Conservation (phyloP, 148 eudicot genomes). For the Silene latifolia region DNA sequence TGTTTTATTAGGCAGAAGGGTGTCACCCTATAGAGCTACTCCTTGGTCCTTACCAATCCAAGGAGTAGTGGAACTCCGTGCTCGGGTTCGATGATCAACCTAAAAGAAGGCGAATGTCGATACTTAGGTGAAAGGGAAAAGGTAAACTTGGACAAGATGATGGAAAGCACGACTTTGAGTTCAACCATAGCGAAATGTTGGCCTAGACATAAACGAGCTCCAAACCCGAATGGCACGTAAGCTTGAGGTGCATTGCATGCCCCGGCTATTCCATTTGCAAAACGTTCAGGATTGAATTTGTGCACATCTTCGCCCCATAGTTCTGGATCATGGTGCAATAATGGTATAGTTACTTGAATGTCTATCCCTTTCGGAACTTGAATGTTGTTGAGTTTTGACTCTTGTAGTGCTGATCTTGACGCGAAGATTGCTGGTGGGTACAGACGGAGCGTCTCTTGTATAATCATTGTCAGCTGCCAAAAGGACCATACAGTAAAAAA, state of each 20-base stretch:
- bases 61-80: constrained; percentile 37
- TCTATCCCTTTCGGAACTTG: constrained; percentile 39
- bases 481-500: neutral
- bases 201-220: constrained; percentile 19
- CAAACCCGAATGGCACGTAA: constrained; percentile 22
- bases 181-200: constrained; percentile 22
- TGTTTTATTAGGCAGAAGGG: no score
- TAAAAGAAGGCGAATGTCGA: constrained; percentile 40
- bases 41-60: constrained; percentile 1
- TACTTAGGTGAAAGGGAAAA: constrained; percentile 45
- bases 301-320: constrained; percentile 24
- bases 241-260: constrained; percentile 22
- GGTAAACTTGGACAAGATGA: constrained; percentile 42
- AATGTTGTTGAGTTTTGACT: constrained; percentile 32
- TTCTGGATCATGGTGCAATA: constrained; percentile 20
- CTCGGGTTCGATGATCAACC: constrained; percentile 39
- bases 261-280: constrained; percentile 20
- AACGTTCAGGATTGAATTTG: constrained; percentile 22
- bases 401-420: constrained; percentile 39
- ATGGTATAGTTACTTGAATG: constrained; percentile 29
- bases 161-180: constrained; percentile 19
- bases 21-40: no score
- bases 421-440: constrained; percentile 46
- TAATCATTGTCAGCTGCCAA: constrained; percentile 50
- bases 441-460: constrained; percentile 51